Conservation (phyloP, 2,329 filamentous ascomycete species). For the Fusarium camptoceras region DNA sequence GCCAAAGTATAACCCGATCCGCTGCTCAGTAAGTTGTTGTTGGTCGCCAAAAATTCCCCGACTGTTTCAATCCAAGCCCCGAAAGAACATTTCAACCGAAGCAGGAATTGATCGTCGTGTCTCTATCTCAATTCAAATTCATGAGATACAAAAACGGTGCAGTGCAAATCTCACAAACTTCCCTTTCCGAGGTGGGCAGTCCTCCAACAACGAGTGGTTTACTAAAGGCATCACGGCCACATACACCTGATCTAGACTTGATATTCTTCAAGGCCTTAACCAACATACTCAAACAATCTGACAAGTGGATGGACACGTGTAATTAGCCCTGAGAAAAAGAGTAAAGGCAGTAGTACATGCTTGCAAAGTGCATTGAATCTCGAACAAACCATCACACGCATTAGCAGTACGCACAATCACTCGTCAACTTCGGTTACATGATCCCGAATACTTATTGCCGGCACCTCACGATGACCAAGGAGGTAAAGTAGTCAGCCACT, state of each 20-base stretch:
- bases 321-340: background rate
- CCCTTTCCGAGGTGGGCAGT: background rate
- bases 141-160: background rate
- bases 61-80: background rate
- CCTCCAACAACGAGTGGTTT: background rate
- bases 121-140: background rate
- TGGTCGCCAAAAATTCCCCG: slow-evolving; percentile 21
- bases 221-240: background rate
- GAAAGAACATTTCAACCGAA: background rate
- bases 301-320: background rate
- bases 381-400: background rate
- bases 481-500: background rate
- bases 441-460: slow-evolving; percentile 1
- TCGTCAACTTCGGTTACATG: background rate
- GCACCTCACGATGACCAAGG: background rate
- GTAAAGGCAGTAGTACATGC: too few species aligned
- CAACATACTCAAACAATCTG: background rate
- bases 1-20: background rate
- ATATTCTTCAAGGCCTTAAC: background rate
- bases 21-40: slow-evolving; percentile 5
- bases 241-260: background rate
- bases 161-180: background rate
- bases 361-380: background rate
- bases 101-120: background rate
- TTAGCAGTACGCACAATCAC: background rate